Conservation (phyloP, 805 yeast species). For the Naumovozyma castellii region DNA sequence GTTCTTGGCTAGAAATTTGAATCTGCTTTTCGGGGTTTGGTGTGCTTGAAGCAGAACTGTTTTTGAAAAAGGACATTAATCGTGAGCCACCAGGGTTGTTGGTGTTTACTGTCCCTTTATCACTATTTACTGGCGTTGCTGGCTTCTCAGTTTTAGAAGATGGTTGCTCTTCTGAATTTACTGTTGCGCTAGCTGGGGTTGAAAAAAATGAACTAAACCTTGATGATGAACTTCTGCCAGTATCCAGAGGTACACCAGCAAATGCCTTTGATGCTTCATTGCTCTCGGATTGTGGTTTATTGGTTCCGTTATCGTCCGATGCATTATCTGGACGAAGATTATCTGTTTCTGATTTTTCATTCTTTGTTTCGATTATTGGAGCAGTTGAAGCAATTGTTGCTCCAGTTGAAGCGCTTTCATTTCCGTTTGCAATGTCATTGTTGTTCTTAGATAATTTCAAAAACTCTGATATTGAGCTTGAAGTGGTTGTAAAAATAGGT, state of each 20-base stretch:
- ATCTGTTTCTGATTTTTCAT: too few relatives aligned
- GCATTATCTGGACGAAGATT: too few relatives aligned
- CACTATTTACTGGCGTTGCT: not conserved
- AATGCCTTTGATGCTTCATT: not conserved
- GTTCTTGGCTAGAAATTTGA: not conserved
- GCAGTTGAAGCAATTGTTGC: not conserved
- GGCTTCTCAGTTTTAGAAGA: conserved; percentile 1
- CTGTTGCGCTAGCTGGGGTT: conserved; percentile 10
- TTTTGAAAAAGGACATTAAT: conserved; percentile 26
- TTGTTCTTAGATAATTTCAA: conserved; percentile 10
- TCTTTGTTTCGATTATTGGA: too few relatives aligned
- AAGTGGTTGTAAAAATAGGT: conserved; percentile 1
- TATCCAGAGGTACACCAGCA: not conserved
- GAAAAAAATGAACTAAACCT: conserved; percentile 31
- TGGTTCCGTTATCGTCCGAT: not conserved
- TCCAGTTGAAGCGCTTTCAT: not conserved
- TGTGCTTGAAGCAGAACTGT: conserved; percentile 6
- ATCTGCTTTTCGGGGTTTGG: conserved; percentile 3
- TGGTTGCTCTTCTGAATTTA: not conserved
- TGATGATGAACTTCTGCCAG: conserved; percentile 20
- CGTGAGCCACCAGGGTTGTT: conserved; percentile 20
- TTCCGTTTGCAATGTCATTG: not conserved
- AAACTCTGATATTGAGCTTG: conserved; percentile 28
- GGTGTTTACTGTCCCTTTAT: not conserved
- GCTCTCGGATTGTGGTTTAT: not conserved